Evolutionary conservation across 352 stramenopile species (phyloP).

Genomic region (Pythium coloratum): DNA sequence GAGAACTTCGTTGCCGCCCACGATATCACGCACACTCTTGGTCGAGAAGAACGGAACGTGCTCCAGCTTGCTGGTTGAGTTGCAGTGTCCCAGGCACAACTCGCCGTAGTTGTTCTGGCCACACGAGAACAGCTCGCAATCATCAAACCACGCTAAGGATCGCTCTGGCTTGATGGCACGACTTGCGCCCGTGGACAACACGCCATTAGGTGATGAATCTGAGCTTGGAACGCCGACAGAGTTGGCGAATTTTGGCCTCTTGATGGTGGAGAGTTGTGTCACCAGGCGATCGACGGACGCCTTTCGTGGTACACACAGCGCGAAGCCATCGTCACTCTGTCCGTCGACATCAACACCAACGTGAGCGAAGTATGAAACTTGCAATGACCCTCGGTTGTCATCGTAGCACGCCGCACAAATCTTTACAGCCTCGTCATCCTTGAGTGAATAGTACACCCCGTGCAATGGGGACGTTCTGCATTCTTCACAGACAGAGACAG

Average conservation of each 20-base stretch:
- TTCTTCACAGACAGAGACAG: conserved; percentile 37
- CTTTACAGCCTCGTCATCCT: conserved; percentile 58
- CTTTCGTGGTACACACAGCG: conserved; percentile 55
- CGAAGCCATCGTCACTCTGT: conserved; percentile 32
- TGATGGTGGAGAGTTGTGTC: conserved; percentile 39
- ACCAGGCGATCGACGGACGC: conserved; percentile 51
- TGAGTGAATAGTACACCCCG: conserved; percentile 61
- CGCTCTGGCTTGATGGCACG: conserved; percentile 18
- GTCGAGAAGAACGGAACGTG: conserved; percentile 83
- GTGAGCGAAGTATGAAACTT: conserved; percentile 51
- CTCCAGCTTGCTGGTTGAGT: conserved; percentile 85
- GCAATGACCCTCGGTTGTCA: conserved; percentile 61
- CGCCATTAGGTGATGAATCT: background rate
- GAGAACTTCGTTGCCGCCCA: conserved; percentile 84
- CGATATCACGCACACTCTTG: conserved; percentile 70
- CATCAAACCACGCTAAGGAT: conserved; percentile 51
- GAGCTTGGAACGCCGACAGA: background rate
- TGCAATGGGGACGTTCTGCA: conserved; percentile 44
- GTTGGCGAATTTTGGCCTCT: conserved; percentile 30
- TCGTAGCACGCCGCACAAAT: conserved; percentile 80
- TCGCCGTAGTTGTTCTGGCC: conserved; percentile 91
- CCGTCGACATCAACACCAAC: conserved; percentile 36
- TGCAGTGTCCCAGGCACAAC: conserved; percentile 83
- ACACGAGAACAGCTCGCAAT: conserved; percentile 86
- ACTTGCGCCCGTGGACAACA: background rate